Conservation (phyloP, 495 filamentous ascomycete genomes). For the Neurospora sp. region DNA sequence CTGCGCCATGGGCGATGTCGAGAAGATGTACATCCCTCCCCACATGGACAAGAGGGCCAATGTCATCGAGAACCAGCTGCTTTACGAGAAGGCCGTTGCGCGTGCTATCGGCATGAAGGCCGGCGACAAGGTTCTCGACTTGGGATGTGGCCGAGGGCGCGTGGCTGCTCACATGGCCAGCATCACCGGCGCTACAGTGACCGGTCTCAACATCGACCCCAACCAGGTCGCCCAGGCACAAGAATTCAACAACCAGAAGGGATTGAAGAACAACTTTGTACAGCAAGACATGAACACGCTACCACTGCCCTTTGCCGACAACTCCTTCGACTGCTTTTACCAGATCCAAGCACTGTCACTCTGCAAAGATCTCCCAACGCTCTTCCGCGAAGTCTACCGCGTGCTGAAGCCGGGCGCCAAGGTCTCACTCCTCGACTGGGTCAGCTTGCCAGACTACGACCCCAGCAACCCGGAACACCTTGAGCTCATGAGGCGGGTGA, state of each 20-base stretch:
- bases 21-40: constrained; percentile 62
- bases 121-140: constrained; percentile 45
- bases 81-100: constrained; percentile 52
- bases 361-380: constrained; percentile 43
- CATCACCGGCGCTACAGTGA: constrained; percentile 44
- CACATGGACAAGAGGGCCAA: constrained; percentile 49
- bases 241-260: constrained; percentile 39
- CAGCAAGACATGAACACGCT: constrained; percentile 49
- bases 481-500: constrained; percentile 50
- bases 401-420: constrained; percentile 49
- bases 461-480: constrained; percentile 42
- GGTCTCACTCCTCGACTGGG: constrained; percentile 51
- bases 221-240: constrained; percentile 50
- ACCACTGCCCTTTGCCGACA: constrained; percentile 47
- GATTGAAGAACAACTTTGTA: constrained; percentile 44
- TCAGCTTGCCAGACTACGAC: constrained; percentile 46
- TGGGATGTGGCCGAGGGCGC: constrained; percentile 51
- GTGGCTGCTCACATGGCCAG: constrained; percentile 54
- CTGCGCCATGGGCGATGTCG: constrained; percentile 55
- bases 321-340: constrained; percentile 52
- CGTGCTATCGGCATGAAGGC: constrained; percentile 39
- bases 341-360: constrained; percentile 55
- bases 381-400: constrained; percentile 47
- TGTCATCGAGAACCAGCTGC: constrained; percentile 42
- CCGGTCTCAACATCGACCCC: constrained; percentile 53